phyloP scores from a whole-genome alignment of 2,329 filamentous ascomycete species.

The Colletotrichum eremochloae region DNA sequence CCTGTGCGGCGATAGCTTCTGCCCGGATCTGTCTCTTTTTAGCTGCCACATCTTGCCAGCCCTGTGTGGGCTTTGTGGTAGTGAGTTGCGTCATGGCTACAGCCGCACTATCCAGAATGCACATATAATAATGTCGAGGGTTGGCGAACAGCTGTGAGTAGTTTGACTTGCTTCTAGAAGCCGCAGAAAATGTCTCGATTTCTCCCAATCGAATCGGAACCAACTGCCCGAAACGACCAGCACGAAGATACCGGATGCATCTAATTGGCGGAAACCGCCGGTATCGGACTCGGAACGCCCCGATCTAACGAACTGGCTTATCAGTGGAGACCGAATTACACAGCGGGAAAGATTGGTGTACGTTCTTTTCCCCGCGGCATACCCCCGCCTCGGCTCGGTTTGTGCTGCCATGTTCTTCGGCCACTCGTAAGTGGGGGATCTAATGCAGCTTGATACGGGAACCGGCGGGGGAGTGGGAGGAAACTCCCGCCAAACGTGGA shows the following conservation, averaged over 20 bases:
- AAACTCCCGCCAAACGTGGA: not conserved
- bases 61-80: not conserved
- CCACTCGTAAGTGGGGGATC: constrained; percentile 27
- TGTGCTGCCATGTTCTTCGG: not conserved
- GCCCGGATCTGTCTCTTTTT: constrained; percentile 15
- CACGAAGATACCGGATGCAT: constrained; percentile 11
- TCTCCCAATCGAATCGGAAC: not conserved
- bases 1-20: not conserved
- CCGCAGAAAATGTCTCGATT: not conserved
- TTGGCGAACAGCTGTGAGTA: not conserved
- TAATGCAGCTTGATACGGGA: not conserved
- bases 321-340: constrained; percentile 10
- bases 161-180: not conserved
- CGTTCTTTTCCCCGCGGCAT: constrained; percentile 8
- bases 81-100: constrained; percentile 1
- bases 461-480: constrained; percentile 8
- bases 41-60: constrained; percentile 15
- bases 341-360: not conserved
- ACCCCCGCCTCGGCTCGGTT: not conserved
- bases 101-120: too few species aligned
- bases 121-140: not conserved
- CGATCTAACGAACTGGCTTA: not conserved
- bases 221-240: not conserved
- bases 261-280: not conserved
- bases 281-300: not conserved